Base-by-base conservation (phyloP, 495 filamentous ascomycete species). In the Acidiella bohemica region DNA sequence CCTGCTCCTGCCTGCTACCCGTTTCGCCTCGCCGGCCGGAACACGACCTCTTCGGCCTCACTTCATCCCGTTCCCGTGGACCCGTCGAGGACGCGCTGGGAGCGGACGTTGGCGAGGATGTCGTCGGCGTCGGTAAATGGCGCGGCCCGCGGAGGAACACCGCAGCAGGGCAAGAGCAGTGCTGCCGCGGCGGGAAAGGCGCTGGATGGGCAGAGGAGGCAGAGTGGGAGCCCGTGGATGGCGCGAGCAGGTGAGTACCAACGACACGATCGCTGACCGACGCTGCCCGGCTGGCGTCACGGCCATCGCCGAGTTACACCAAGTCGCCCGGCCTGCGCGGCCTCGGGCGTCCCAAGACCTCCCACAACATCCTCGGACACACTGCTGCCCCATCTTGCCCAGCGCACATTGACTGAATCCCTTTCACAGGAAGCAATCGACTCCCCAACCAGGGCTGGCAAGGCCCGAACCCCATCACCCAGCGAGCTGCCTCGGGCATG, bases 381-480 rank as follows among this genome's bases (percentile, higher is more conserved):
- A n/a, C n/a, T n/a, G n/a, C n/a, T n/a, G n/a, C n/a, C n/a, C n/a
- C n/a, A n/a, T n/a, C n/a, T n/a, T n/a, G n/a, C n/a, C n/a, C n/a
- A n/a, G n/a, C n/a, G n/a, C n/a, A n/a, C n/a, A n/a, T n/a, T n/a
- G n/a, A n/a, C n/a, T n/a, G n/a, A n/a, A n/a, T n/a, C n/a, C n/a
- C n/a, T 28, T 28, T 8, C 3, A 4, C 13, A 34, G 22, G 22
- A 23, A 20, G 20, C 20, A 24, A 24, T 18, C 16, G n/a, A 12
- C n/a, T 14, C 17, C 35, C 3, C 35, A 37, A 16, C 16, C 35
- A 21, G 30, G 50, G 41, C 20, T 80, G 76, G 76, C 66, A 72
- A 50, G 72, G 70, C 41, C 67, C 71, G 45, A 80, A 80, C 53
- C 73, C 76, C 22, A 71, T 79, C 53, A 79, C 70, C 12, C 76